Percentiles rank a stretch among this genome's conserved stretches.
Evolutionary conservation across 2,329 filamentous ascomycete species (phyloP).

Genomic region (Aspergillus fumigatus): DNA sequence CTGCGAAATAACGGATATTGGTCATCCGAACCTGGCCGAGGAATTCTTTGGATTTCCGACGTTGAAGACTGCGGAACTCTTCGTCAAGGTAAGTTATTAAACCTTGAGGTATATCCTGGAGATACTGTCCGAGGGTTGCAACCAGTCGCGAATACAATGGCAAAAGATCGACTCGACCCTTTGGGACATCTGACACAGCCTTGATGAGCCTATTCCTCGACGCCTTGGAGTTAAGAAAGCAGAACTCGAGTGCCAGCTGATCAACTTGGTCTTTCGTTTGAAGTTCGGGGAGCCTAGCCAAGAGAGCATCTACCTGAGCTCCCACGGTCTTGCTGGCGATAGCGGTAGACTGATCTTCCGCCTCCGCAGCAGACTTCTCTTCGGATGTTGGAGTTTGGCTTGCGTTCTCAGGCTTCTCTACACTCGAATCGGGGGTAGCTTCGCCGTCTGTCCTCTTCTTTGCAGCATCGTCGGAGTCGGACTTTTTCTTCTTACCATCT

Average conservation of each 20-base stretch:
- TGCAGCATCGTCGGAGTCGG: conserved; percentile 73
- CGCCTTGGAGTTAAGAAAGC: conserved; percentile 96
- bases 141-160: conserved; percentile 89
- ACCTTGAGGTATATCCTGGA: conserved; percentile 89
- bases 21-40: conserved; percentile 86
- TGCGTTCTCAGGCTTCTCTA: conserved; percentile 32
- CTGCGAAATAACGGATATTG: conserved; percentile 96
- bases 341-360: conserved; percentile 82
- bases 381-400: conserved; percentile 40
- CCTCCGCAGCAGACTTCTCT: conserved; percentile 50
- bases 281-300: conserved; percentile 83
- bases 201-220: conserved; percentile 93
- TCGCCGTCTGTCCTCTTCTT: conserved; percentile 65
- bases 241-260: conserved; percentile 91
- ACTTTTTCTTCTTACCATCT: conserved; percentile 90
- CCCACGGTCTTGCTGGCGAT: conserved; percentile 98
- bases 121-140: conserved; percentile 87
- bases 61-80: conserved; percentile 92
- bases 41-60: conserved; percentile 97
- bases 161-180: conserved; percentile 84
- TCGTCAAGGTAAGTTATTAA: conserved; percentile 90
- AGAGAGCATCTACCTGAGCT: conserved; percentile 87
- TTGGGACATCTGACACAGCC: conserved; percentile 88
- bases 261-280: conserved; percentile 90
- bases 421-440: conserved; percentile 41